These are phyloP conservation scores for Dendrobium officinale DNA, from an alignment of 106 monocot species.

Conservation along the genomic window DNA sequence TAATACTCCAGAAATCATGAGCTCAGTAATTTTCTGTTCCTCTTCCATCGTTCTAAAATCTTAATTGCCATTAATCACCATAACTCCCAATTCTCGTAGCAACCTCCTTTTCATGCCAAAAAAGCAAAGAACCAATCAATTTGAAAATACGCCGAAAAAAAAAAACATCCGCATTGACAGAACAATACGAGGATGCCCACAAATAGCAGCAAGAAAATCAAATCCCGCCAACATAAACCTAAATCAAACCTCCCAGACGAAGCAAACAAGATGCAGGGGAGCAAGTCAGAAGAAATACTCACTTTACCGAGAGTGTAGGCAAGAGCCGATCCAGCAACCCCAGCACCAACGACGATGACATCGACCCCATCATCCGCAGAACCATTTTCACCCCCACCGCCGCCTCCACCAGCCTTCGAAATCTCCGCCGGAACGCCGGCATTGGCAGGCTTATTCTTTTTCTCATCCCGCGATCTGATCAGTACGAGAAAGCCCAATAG, in stretches of 20 bases:
- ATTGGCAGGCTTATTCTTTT: neutral
- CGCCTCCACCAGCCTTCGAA: neutral
- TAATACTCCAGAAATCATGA: too few species aligned
- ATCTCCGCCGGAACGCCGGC: neutral
- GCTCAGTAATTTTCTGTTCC: too few species aligned
- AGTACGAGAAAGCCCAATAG: neutral
- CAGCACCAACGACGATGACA: slow-evolving; percentile 83
- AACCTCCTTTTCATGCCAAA: too few species aligned
- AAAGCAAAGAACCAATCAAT: too few species aligned
- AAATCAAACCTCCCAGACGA: neutral
- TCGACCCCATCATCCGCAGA: slow-evolving; percentile 18
- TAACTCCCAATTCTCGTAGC: too few species aligned
- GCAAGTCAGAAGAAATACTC: neutral
- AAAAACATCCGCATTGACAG: too few species aligned
- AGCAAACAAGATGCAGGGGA: neutral
- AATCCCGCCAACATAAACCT: neutral
- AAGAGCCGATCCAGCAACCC: slow-evolving; percentile 87
- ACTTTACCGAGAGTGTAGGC: slow-evolving; percentile 91
- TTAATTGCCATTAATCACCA: too few species aligned
- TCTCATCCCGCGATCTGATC: neutral
- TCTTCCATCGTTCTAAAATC: too few species aligned
- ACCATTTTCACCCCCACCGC: neutral
- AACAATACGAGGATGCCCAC: too few species aligned
- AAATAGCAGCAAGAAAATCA: too few species aligned
- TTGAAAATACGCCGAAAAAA: too few species aligned